These are phyloP conservation scores for Suhomyces emberorum DNA, from an alignment of 805 yeast species.

Conservation along the genomic window DNA sequence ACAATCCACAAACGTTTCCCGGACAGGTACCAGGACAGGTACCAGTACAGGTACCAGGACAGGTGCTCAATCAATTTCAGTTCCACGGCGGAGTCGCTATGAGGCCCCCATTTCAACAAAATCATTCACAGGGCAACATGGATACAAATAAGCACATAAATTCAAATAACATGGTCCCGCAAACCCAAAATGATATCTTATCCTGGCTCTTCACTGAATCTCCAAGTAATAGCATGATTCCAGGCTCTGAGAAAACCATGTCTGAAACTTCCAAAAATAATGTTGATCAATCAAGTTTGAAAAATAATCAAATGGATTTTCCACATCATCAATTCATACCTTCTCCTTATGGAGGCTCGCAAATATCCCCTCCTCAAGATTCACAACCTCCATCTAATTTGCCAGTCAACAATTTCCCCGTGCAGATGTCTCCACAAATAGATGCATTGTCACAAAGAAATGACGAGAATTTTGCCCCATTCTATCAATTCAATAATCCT, in stretches of 20 bases:
- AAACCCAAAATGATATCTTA: conserved; percentile 35
- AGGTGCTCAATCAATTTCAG: too few relatives aligned
- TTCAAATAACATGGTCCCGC: conserved; percentile 15
- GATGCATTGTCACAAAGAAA: not conserved
- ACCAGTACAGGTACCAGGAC: not conserved
- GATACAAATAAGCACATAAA: too few relatives aligned
- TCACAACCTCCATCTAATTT: not conserved
- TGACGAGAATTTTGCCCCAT: not conserved
- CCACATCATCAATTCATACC: conserved; percentile 1
- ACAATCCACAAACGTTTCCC: too few relatives aligned
- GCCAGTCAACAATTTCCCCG: too few relatives aligned
- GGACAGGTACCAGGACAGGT: conserved; percentile 1
- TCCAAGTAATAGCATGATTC: conserved; percentile 11
- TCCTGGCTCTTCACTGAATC: conserved; percentile 40
- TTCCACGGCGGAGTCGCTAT: too few relatives aligned
- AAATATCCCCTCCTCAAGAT: not conserved
- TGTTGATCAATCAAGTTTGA: not conserved
- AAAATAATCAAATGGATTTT: not conserved
- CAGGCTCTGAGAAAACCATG: not conserved
- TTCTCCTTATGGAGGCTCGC: conserved; percentile 14
- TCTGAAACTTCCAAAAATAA: not conserved
- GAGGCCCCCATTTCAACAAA: too few relatives aligned
- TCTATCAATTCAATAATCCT: not conserved
- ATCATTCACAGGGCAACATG: too few relatives aligned
- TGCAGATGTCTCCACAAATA: not conserved